Conservation (phyloP, 2,329 filamentous ascomycete genomes). For the Monosporascus sp. region DNA sequence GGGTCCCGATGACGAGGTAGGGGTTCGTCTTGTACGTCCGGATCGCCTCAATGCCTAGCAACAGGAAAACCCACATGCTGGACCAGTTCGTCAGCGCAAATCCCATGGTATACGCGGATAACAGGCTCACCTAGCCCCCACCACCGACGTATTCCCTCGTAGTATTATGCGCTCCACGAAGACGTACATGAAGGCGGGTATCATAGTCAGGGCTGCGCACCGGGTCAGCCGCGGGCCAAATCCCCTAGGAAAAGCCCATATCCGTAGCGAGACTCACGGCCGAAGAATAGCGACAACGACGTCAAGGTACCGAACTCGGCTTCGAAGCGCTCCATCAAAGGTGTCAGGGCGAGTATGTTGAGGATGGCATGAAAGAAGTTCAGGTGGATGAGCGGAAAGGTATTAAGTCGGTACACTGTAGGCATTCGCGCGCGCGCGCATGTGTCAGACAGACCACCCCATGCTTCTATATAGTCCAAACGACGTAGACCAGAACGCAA, state of each 20-base stretch:
- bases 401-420: constrained; percentile 86
- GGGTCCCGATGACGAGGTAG: constrained; percentile 57
- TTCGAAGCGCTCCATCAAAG: constrained; percentile 92
- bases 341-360: constrained; percentile 74
- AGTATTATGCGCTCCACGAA: constrained; percentile 71
- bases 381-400: constrained; percentile 81
- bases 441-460: neutral
- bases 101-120: neutral
- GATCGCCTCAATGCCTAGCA: constrained; percentile 79
- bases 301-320: constrained; percentile 86
- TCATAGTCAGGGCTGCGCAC: constrained; percentile 63
- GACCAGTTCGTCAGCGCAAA: constrained; percentile 10
- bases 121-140: constrained; percentile 69
- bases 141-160: constrained; percentile 63
- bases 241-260: neutral
- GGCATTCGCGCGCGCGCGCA: neutral
- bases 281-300: constrained; percentile 81
- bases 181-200: constrained; percentile 79
- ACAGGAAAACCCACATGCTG: constrained; percentile 88
- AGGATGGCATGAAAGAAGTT: constrained; percentile 75
- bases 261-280: constrained; percentile 58
- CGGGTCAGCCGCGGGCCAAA: neutral
- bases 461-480: neutral
- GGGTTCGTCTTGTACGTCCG: constrained; percentile 81
- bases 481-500: neutral